Base-by-base conservation (phyloP, 2,329 filamentous ascomycete genomes). In the Aquanectria penicillioides region DNA sequence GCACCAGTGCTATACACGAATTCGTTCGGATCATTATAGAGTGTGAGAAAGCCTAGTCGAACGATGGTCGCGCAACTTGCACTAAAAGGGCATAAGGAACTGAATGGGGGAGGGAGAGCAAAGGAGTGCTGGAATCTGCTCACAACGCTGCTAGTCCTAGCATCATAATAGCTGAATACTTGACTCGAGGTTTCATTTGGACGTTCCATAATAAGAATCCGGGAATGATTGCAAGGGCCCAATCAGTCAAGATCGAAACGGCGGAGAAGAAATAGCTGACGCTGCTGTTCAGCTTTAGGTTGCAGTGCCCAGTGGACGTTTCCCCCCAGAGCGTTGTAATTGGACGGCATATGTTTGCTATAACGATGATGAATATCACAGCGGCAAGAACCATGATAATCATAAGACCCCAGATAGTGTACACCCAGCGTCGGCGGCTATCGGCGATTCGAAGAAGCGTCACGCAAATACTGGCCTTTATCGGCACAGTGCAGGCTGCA, bases 381-480 rank as follows among this genome's bases (percentile, higher is more conserved):
- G 63, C 59, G 57, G 17, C n/a, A n/a, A 68, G 22, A 2, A 15
- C 36, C 2, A 69, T 59, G 33, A 69, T 29, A 2, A n/a, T 22
- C 11, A 20, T 20, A 12, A 46, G 28, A 11, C n/a, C 59, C 46
- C 51, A 62, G 1, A 68, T 56, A 1, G 52, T 65, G 23, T n/a
- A n/a, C n/a, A 58, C 66, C 5, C 57, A 49, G 17, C 59, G 63
- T 2, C 63, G 60, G 0, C 57, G 4, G 31, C 63, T 41, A 20
- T 29, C 64, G 10, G 70, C 61, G 4, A 73, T 72, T 11, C 71
- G 69, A 3, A 72, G 60, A 36, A 73, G 67, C 0, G 68, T 70
- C 2, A 70, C 62, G 31, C 71, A 67, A 15, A 73, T 73, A n/a
- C n/a, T n/a, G n/a, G n/a, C n/a, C n/a, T n/a, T n/a, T n/a, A n/a